Conservation (phyloP, 352 stramenopile genomes). For the Pythium folliculosum region DNA sequence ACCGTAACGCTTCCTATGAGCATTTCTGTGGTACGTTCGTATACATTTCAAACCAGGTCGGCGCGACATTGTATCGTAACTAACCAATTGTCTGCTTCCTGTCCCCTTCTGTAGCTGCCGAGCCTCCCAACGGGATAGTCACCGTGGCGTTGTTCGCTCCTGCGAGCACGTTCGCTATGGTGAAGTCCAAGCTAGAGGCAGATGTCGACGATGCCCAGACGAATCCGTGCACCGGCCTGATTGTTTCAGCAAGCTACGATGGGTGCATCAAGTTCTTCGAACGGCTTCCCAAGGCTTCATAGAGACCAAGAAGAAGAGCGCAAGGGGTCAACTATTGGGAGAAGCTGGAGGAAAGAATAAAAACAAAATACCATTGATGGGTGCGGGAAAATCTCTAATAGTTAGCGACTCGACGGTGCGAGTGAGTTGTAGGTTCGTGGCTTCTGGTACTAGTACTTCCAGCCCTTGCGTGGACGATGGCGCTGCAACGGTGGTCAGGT, state of each 20-base stretch:
- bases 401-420: conserved; percentile 4
- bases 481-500: neutral
- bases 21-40: conserved; percentile 71
- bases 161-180: conserved; percentile 79
- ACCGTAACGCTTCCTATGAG: conserved; percentile 81
- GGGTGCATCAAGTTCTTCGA: conserved; percentile 86
- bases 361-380: neutral
- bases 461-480: neutral
- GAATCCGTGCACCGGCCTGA: conserved; percentile 75
- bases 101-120: conserved; percentile 39
- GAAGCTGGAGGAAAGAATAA: neutral
- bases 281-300: conserved; percentile 38
- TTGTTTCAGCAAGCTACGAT: conserved; percentile 85
- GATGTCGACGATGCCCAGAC: conserved; percentile 55
- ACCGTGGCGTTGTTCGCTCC: conserved; percentile 80
- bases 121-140: conserved; percentile 72
- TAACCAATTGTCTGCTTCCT: too few species aligned
- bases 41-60: too few species aligned
- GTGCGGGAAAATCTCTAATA: conserved; percentile 19
- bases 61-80: too few species aligned
- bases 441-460: neutral
- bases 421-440: neutral
- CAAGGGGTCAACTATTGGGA: neutral
- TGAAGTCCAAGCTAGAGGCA: conserved; percentile 67
- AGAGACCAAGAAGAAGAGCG: neutral